Evolutionary conservation across 345 rosid species (phyloP).

Genomic region (Draba incana): DNA sequence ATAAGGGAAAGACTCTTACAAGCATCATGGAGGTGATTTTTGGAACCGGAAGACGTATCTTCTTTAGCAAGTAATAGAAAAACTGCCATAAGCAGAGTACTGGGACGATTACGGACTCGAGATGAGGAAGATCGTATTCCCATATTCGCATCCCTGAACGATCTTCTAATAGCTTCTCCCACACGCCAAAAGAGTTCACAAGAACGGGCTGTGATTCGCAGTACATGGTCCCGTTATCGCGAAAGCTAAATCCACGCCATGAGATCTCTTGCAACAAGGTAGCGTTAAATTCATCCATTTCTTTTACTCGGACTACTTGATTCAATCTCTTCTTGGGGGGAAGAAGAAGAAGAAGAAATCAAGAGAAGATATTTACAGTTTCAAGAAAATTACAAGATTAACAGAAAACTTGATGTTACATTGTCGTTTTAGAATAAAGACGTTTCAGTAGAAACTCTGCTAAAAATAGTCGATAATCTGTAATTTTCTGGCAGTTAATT

Average conservation of each 20-base stretch:
- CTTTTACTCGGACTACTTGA: neutral
- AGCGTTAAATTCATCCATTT: neutral
- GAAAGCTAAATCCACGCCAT: constrained; percentile 31
- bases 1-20: constrained; percentile 14
- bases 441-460: constrained; percentile 7
- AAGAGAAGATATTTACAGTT: constrained; percentile 2
- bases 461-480: constrained; percentile 23
- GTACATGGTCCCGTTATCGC: constrained; percentile 10
- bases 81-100: constrained; percentile 40
- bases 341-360: constrained; percentile 11
- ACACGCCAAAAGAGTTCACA: constrained; percentile 33
- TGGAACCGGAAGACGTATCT: constrained; percentile 34
- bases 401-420: constrained; percentile 6
- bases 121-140: constrained; percentile 39
- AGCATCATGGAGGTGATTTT: constrained; percentile 43
- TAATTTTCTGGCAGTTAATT: constrained; percentile 7
- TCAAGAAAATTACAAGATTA: neutral
- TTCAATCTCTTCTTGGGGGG: constrained; percentile 1
- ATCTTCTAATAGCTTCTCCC: constrained; percentile 7
- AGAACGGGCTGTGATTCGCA: constrained; percentile 18
- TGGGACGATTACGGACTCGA: constrained; percentile 27
- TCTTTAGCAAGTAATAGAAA: constrained; percentile 34
- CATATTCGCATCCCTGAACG: neutral
- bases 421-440: neutral
- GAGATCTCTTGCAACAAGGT: neutral